Percentiles rank a stretch among this genome's conserved stretches.
phyloP scores from a whole-genome alignment of 2,329 filamentous ascomycete species.

The Aspergillus calidoustus region DNA sequence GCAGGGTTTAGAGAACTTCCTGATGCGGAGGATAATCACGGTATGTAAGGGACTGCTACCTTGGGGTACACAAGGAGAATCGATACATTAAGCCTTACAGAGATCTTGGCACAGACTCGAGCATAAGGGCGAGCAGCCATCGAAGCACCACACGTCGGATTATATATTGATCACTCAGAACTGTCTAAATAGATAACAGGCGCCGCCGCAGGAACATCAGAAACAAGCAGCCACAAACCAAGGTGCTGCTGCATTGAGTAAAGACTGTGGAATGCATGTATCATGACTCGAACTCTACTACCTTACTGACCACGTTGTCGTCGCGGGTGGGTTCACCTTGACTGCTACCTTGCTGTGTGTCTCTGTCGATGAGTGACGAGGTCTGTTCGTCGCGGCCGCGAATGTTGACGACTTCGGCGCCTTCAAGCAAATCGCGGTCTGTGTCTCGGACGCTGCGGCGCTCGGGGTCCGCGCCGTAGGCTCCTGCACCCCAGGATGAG shows the following conservation, averaged over 20 bases:
- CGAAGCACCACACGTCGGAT: no score
- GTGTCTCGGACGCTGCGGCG: slow-evolving; percentile 55
- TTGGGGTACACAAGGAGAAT: no score
- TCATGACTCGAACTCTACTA: slow-evolving; percentile 43
- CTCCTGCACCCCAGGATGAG: slow-evolving; percentile 45
- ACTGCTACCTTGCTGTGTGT: slow-evolving; percentile 13
- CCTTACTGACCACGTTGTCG: slow-evolving; percentile 40
- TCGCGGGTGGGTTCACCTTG: slow-evolving; percentile 18
- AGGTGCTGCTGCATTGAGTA: not conserved
- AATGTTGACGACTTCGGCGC: slow-evolving; percentile 68
- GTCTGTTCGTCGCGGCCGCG: slow-evolving; percentile 36
- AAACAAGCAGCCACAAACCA: not conserved
- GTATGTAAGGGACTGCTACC: no score
- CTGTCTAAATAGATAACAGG: slow-evolving; percentile 12
- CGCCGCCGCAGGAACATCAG: not conserved
- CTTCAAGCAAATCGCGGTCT: slow-evolving; percentile 68
- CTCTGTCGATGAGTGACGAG: slow-evolving; percentile 33
- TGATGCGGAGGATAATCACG: no score
- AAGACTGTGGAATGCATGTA: not conserved
- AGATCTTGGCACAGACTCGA: no score
- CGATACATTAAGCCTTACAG: no score
- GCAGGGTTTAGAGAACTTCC: no score
- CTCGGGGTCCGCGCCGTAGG: slow-evolving; percentile 62
- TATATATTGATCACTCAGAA: not conserved
- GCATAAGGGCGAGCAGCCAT: no score